Evolutionary conservation across 2,329 filamentous ascomycete species (phyloP).

Genomic region (Penicillium sp.): DNA sequence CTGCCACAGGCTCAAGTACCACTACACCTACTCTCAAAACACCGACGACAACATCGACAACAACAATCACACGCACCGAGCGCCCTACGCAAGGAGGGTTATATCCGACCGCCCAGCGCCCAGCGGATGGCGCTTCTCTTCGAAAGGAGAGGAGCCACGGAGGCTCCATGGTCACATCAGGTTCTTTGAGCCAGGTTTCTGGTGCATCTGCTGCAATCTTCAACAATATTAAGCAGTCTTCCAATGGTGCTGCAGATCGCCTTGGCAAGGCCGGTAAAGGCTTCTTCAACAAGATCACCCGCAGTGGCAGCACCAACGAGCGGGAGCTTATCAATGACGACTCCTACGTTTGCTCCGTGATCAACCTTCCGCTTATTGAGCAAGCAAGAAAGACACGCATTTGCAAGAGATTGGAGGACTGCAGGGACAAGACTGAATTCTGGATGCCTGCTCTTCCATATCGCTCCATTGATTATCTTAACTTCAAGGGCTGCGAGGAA

Average conservation of each 20-base stretch:
- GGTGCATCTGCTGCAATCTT: slow-evolving; percentile 62
- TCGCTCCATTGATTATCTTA: slow-evolving; percentile 93
- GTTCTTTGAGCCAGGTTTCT: slow-evolving; percentile 47
- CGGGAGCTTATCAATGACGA: slow-evolving; percentile 70
- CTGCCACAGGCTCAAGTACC: slow-evolving; percentile 51
- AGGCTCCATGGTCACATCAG: slow-evolving; percentile 41
- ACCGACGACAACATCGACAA: neutral
- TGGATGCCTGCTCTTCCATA: slow-evolving; percentile 98
- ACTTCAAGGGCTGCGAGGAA: slow-evolving; percentile 89
- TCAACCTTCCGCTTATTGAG: slow-evolving; percentile 79
- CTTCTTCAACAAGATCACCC: slow-evolving; percentile 71
- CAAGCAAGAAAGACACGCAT: slow-evolving; percentile 89
- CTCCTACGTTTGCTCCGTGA: slow-evolving; percentile 76
- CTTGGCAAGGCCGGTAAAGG: slow-evolving; percentile 71
- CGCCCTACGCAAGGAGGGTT: slow-evolving; percentile 63
- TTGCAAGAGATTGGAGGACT: slow-evolving; percentile 80
- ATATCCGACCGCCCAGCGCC: slow-evolving; percentile 65
- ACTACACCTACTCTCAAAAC: neutral
- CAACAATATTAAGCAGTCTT: slow-evolving; percentile 67
- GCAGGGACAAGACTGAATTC: slow-evolving; percentile 92
- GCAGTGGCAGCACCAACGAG: slow-evolving; percentile 64
- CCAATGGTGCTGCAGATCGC: slow-evolving; percentile 67
- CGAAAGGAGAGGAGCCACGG: slow-evolving; percentile 34
- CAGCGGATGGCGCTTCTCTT: slow-evolving; percentile 32
- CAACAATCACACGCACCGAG: slow-evolving; percentile 50